Percentiles rank a stretch among this genome's conserved stretches.
phyloP scores from a whole-genome alignment of 2,329 filamentous ascomycete genomes.

The Nigrograna mackinnonii region DNA sequence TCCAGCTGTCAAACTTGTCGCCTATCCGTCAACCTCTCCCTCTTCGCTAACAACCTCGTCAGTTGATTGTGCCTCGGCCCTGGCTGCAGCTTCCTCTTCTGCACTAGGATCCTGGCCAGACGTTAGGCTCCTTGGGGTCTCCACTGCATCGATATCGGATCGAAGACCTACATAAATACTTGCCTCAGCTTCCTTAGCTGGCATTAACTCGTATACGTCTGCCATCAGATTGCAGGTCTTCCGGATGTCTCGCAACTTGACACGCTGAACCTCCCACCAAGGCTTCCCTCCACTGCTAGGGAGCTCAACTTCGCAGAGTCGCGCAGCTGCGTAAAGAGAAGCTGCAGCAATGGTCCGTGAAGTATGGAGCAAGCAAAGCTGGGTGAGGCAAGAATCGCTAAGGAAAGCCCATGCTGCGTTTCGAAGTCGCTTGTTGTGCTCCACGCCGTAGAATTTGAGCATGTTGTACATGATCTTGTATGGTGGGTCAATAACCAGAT shows the following conservation, averaged over 20 bases:
- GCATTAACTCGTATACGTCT: slow-evolving; percentile 51
- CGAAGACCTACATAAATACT: slow-evolving; percentile 52
- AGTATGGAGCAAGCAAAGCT: slow-evolving; percentile 79
- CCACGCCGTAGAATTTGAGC: slow-evolving; percentile 71
- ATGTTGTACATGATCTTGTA: slow-evolving; percentile 84
- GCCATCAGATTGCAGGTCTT: slow-evolving; percentile 78
- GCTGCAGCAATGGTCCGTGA: slow-evolving; percentile 81
- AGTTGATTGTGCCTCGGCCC: slow-evolving; percentile 19
- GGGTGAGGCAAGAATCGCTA: slow-evolving; percentile 85
- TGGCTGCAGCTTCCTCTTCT: slow-evolving; percentile 26
- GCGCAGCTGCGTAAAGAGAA: slow-evolving; percentile 84
- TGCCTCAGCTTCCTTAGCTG: slow-evolving; percentile 43
- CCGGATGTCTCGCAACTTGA: slow-evolving; percentile 70
- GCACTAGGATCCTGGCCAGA: slow-evolving; percentile 19
- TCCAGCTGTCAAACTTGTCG: neutral
- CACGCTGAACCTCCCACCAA: slow-evolving; percentile 85
- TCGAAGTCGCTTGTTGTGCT: slow-evolving; percentile 79
- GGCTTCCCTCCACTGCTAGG: slow-evolving; percentile 72
- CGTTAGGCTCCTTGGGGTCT: slow-evolving; percentile 32
- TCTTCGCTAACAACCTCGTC: slow-evolving; percentile 48
- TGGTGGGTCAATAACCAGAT: slow-evolving; percentile 86
- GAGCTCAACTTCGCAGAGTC: slow-evolving; percentile 73
- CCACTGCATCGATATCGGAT: slow-evolving; percentile 40
- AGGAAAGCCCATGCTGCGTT: slow-evolving; percentile 93
- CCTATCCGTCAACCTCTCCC: slow-evolving; percentile 51